Evolutionary conservation across 352 stramenopile species (phyloP).

Genomic region (Pythium chondricola): DNA sequence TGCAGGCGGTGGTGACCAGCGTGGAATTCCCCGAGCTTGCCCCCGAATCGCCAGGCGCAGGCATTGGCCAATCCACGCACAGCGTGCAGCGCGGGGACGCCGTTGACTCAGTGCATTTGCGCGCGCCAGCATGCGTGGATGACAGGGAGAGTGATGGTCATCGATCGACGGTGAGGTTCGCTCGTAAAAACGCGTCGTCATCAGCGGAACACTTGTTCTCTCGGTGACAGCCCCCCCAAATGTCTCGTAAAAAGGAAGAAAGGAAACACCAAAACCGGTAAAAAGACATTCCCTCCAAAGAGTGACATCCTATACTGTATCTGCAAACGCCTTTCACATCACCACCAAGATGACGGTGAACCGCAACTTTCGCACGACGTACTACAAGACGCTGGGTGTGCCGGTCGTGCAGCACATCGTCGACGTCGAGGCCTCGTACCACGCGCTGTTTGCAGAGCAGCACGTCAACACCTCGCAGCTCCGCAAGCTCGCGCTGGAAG

Average conservation of each 20-base stretch:
- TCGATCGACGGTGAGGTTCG: slow-evolving; percentile 20
- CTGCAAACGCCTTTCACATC: not conserved
- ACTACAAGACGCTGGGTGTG: slow-evolving; percentile 86
- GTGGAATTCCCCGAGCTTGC: slow-evolving; percentile 13
- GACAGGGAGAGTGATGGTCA: slow-evolving; percentile 20
- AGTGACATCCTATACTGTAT: no score
- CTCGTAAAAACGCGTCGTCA: slow-evolving; percentile 20
- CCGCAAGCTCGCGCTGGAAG: slow-evolving; percentile 64
- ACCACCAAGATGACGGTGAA: slow-evolving; percentile 66
- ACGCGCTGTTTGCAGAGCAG: slow-evolving; percentile 47
- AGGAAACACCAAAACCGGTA: no score
- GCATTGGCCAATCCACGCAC: slow-evolving; percentile 17
- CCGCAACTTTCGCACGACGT: slow-evolving; percentile 79
- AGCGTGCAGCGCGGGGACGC: not conserved
- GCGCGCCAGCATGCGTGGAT: no score
- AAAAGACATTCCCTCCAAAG: no score
- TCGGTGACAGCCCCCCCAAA: no score
- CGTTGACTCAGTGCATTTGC: no score
- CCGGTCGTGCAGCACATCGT: slow-evolving; percentile 80
- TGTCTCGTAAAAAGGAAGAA: no score
- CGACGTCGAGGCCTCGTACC: slow-evolving; percentile 70
- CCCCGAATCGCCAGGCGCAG: not conserved
- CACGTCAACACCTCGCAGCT: slow-evolving; percentile 61
- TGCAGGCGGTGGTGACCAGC: slow-evolving; percentile 10
- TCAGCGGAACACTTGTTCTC: no score